These are phyloP conservation scores for Penicillium sp. DNA, from an alignment of 2,329 filamentous ascomycete genomes.

Conservation along the genomic window DNA sequence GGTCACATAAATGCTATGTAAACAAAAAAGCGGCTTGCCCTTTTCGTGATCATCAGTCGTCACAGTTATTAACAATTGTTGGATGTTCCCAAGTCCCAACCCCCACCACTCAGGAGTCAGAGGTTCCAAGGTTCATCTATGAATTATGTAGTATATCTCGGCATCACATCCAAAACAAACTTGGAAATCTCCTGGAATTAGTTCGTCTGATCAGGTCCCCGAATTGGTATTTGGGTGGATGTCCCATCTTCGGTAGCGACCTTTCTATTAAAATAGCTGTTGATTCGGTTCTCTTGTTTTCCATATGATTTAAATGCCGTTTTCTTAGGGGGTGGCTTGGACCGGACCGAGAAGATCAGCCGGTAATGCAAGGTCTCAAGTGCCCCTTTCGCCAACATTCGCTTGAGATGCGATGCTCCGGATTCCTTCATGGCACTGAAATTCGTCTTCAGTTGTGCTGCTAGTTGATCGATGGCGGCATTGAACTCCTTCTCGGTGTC, in stretches of 20 bases:
- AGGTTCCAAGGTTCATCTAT: too few relatives aligned
- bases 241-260: neutral
- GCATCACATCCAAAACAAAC: neutral
- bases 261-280: conserved; percentile 14
- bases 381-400: conserved; percentile 76
- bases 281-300: conserved; percentile 18
- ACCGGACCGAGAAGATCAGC: conserved; percentile 71
- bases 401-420: conserved; percentile 71
- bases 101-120: neutral
- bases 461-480: conserved; percentile 68
- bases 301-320: conserved; percentile 41
- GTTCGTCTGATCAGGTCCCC: neutral
- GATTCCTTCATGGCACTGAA: conserved; percentile 71
- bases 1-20: conserved; percentile 12
- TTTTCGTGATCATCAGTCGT: conserved; percentile 18
- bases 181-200: neutral
- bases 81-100: too few relatives aligned
- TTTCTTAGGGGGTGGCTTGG: conserved; percentile 60
- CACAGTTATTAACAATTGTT: conserved; percentile 14
- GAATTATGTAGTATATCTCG: neutral
- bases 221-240: neutral
- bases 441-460: conserved; percentile 60
- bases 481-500: conserved; percentile 65
- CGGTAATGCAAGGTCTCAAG: conserved; percentile 77
- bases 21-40: conserved; percentile 9